phyloP scores from a whole-genome alignment of 176 grass and related monocot species.

The Avena insularis region DNA sequence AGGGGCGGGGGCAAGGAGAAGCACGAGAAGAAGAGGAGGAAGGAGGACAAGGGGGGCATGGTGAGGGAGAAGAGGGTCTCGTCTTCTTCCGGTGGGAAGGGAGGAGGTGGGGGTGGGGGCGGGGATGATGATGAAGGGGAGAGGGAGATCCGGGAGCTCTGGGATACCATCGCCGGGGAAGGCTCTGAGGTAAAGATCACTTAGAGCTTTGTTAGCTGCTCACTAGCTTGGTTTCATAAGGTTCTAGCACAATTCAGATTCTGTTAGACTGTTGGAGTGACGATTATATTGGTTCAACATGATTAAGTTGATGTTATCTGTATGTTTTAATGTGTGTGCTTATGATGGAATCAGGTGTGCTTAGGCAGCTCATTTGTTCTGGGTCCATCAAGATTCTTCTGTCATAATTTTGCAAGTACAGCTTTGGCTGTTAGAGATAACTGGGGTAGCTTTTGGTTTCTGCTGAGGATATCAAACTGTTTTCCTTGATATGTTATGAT shows the following conservation, averaged over 20 bases:
- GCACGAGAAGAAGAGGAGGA: slow-evolving; percentile 58
- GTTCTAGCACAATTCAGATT: not conserved
- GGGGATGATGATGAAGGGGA: slow-evolving; percentile 53
- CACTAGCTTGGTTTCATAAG: not conserved
- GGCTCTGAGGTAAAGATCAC: slow-evolving; percentile 60
- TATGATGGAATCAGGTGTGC: not conserved
- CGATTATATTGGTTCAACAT: not conserved
- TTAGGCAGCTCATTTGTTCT: not conserved
- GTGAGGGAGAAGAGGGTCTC: slow-evolving; percentile 53
- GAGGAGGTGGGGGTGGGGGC: slow-evolving; percentile 26
- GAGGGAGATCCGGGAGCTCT: slow-evolving; percentile 77
- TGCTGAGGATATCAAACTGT: not conserved
- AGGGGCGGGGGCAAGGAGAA: slow-evolving; percentile 51
- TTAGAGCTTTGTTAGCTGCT: not conserved
- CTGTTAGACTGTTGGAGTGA: not conserved
- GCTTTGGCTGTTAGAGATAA: not conserved
- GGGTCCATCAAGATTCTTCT: not conserved
- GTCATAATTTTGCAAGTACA: not conserved
- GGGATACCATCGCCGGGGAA: slow-evolving; percentile 80
- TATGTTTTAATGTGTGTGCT: not conserved
- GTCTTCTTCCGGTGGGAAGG: slow-evolving; percentile 43
- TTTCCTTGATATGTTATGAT: not conserved
- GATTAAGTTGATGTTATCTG: not conserved
- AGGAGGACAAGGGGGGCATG: slow-evolving; percentile 59
- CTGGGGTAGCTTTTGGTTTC: not conserved